Percentiles rank a stretch among this genome's conserved stretches.
Conservation (phyloP, 495 filamentous ascomycete genomes). For the Neurospora sp. region DNA sequence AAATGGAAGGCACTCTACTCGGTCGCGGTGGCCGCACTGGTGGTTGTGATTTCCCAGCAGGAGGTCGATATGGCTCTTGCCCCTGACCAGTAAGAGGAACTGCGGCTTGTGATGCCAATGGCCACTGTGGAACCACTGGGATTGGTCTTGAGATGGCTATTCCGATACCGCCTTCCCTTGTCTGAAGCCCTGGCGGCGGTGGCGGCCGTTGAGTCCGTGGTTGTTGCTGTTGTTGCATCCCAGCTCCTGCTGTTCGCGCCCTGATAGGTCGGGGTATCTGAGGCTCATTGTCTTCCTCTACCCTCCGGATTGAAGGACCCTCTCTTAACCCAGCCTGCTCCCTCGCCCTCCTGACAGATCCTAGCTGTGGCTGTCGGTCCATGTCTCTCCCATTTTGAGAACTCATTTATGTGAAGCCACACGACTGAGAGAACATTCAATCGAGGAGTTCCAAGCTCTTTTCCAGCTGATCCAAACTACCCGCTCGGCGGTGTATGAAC, state of each 20-base stretch:
- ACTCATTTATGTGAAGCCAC: constrained; percentile 35
- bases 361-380: constrained; percentile 28
- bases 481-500: not conserved
- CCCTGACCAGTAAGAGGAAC: constrained; percentile 19
- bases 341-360: constrained; percentile 38
- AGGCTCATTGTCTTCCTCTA: constrained; percentile 28
- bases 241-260: constrained; percentile 17
- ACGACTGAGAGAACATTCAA: constrained; percentile 17
- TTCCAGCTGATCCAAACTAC: not conserved
- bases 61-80: constrained; percentile 36
- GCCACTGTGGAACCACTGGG: constrained; percentile 42
- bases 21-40: constrained; percentile 62
- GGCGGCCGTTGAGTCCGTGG: constrained; percentile 23
- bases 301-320: constrained; percentile 11
- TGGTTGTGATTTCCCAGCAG: constrained; percentile 43
- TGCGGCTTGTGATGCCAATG: constrained; percentile 14
- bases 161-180: constrained; percentile 33
- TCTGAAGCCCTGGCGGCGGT: constrained; percentile 26
- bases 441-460: not conserved
- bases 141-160: constrained; percentile 43
- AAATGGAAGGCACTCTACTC: constrained; percentile 45
- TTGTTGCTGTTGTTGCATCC: constrained; percentile 21
- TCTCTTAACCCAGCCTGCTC: constrained; percentile 25
- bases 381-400: constrained; percentile 38
- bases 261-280: constrained; percentile 41